These are phyloP conservation scores for Halteria grandinella DNA, from an alignment of 73 alveolate species.

Conservation along the genomic window DNA sequence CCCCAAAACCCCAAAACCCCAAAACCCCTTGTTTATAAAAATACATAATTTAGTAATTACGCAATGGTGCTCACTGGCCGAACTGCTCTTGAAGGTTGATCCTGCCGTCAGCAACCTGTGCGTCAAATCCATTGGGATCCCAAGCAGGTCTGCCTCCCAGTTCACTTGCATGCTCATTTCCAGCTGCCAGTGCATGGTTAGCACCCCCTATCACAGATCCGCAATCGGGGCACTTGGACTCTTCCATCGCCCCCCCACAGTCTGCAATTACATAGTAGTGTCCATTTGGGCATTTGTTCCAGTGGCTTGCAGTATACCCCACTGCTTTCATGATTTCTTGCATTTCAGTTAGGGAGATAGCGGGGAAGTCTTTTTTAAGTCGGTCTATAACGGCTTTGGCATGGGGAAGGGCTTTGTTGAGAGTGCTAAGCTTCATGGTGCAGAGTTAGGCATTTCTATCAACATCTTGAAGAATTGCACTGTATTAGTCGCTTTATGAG, in stretches of 20 bases:
- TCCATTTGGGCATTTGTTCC: conserved; percentile 83
- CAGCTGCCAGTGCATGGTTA: conserved; percentile 51
- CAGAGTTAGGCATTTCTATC: too few species aligned
- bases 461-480: too few species aligned
- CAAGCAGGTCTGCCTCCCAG: not conserved
- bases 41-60: too few species aligned
- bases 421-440: too few species aligned
- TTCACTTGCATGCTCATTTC: conserved; percentile 59
- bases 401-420: too few species aligned
- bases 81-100: not conserved
- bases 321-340: not conserved
- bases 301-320: conserved; percentile 9
- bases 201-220: conserved; percentile 67
- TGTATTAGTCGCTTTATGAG: too few species aligned
- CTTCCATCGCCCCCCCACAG: conserved; percentile 84
- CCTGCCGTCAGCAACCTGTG: not conserved
- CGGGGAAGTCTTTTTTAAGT: too few species aligned
- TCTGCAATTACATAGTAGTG: conserved; percentile 79
- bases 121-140: not conserved
- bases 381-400: too few species aligned
- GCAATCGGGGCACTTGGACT: conserved; percentile 73
- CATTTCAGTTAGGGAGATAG: too few species aligned
- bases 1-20: too few species aligned
- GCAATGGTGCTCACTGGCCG: too few species aligned
- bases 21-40: too few species aligned